Evolutionary conservation across 2,329 filamentous ascomycete genomes (phyloP), one percentile per base, ranked within the genome.

Genomic region (Fusarium incarnatum): DNA sequence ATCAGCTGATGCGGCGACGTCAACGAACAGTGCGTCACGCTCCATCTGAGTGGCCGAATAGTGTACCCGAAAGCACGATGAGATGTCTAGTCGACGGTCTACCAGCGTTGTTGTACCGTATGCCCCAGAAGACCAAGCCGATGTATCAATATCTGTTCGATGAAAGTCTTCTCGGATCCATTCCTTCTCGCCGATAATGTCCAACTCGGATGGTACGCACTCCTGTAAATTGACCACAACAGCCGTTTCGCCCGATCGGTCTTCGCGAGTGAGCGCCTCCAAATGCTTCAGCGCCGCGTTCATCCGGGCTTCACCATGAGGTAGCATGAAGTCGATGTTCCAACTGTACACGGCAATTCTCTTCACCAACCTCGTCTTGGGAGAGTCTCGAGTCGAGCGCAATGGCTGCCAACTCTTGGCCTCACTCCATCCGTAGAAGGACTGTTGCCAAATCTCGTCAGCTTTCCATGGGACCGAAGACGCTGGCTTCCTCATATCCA

Each of bases 91-190:
- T 5, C 81, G 77, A n/a, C 77, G 77, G 59, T 87, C 85, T 2
- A 89, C 68, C 13, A 89, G 79, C 1, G 82, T 87, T 9, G 79
- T 81, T 0, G 87, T 89, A 7, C 87, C 87, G 64, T 88, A 89
- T 27, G 79, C 68, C 8, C 75, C 75, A 3, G 77, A 79, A 23
- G 81, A 75, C 86, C 86, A 88, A 56, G 81, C 77, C 5, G 72
- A 72, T 1, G 72, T 65, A 42, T 81, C 79, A 6, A 83, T 12
- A 46, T 89, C 86, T 0, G 84, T 87, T 12, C 87, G 65, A 62
- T 81, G 76, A 75, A 87, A 89, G 6, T 68, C 72, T 9, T 81
- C 69, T 25, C 79, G 81, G 16, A 89, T 73, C 86, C 86, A 89
- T 5, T 77, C 67, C 18, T 81, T 78, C 5, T 76, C 60, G 25